A percentile compares a stretch with the other conserved stretches of the same genome.
These are phyloP conservation scores for Penicillium sclerotigenum DNA, from an alignment of 2,329 filamentous ascomycete genomes.

Conservation along the genomic window DNA sequence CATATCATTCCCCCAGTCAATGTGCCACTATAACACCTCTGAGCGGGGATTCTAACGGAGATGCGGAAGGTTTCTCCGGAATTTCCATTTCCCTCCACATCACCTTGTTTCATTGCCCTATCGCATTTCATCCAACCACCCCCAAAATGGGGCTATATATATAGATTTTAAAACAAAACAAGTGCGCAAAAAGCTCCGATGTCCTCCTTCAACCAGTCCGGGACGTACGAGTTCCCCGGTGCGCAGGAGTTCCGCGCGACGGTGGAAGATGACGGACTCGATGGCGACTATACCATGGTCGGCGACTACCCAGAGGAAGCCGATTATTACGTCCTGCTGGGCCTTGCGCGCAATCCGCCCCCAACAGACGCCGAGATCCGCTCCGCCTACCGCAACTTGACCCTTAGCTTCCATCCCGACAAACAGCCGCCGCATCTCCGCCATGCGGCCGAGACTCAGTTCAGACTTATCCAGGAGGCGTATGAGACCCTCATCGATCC, in stretches of 20 bases:
- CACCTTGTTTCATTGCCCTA: constrained; percentile 3
- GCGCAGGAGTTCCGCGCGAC: constrained; percentile 13
- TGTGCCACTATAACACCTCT: not conserved
- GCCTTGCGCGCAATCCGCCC: constrained; percentile 38
- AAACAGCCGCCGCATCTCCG: constrained; percentile 42
- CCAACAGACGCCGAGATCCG: constrained; percentile 43
- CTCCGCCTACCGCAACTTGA: constrained; percentile 44
- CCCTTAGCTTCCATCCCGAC: constrained; percentile 46
- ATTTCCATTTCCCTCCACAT: constrained; percentile 6
- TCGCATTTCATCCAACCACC: not conserved
- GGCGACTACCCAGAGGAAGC: constrained; percentile 32
- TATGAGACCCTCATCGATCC: constrained; percentile 44
- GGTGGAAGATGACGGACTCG: constrained; percentile 21
- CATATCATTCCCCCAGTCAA: not conserved
- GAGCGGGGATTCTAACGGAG: constrained; percentile 17
- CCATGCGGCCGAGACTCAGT: constrained; percentile 39
- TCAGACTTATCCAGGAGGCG: constrained; percentile 39
- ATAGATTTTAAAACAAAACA: not conserved
- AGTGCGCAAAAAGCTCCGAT: constrained; percentile 4
- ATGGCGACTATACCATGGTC: constrained; percentile 28
- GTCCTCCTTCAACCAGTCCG: constrained; percentile 10
- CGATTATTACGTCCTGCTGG: constrained; percentile 45
- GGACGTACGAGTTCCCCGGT: constrained; percentile 13
- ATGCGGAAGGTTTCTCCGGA: constrained; percentile 23
- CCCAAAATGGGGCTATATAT: constrained; percentile 12